Base-by-base conservation (phyloP, 352 stramenopile genomes). In the Phytopythium oedochilum region DNA sequence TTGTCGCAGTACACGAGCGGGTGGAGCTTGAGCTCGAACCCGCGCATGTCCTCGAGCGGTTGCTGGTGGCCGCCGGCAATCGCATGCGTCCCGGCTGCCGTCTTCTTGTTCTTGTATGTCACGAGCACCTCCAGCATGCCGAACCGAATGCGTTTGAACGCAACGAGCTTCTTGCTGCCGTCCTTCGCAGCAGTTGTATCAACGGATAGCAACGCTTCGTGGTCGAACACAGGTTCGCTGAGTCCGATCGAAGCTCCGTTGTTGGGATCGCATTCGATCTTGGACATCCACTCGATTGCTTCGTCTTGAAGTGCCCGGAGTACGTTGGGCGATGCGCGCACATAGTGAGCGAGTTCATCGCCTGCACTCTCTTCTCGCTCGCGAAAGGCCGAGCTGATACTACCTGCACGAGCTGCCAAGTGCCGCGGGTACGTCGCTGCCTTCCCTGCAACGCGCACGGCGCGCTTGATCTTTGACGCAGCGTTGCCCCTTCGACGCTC, bases 1-100 rank as follows among this genome's bases (percentile, higher is more conserved):
- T 94, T 94, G 61, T 94, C 81, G 42, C 78, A 88, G 63, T 94
- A 94, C 46, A 94, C 84, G 29, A 94, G 75, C 20, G 84, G 78
- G 44, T 90, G 84, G 28, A 90, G 80, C 63, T 94, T 94, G 63
- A 94, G 66, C 54, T 89, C 77, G 47, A 94, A 90, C 9, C 84
- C 84, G 5, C 83, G 76, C 80, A 94, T 89, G 43, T 94, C 84
- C 72, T 94, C 84, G 0, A 94, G 60, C n/a, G 73, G 58, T 48
- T 87, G 62, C 46, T 64, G 10, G 11, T 74, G 51, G 6, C 59
- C 22, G 23, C 65, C 34, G 20, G 52, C 32, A 11, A 53, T 57
- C 60, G 52, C 56, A 57, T 44, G 36, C 57, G 18, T 26, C 28
- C 12, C 49, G 35, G 31, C 57, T 64, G 43, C 49, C 32, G 26